Percentiles rank a stretch among this genome's conserved stretches.
These are phyloP conservation scores for Capsella bursapastoris DNA, from an alignment of 345 rosid species.

Conservation along the genomic window DNA sequence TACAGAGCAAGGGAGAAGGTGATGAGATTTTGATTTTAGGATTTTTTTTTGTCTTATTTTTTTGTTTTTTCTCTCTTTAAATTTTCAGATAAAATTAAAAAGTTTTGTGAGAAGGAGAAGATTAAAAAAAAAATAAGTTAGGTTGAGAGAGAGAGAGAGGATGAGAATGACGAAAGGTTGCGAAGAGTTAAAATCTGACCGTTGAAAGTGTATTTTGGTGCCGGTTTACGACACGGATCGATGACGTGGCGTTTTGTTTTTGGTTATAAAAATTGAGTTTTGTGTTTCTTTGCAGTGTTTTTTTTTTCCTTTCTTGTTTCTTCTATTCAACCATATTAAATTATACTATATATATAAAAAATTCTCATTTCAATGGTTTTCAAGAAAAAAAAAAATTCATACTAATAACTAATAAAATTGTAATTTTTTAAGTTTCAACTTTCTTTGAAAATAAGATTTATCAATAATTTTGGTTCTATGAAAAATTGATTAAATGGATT, in stretches of 20 bases:
- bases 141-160: slow-evolving; percentile 31
- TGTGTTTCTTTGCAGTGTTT: slow-evolving; percentile 43
- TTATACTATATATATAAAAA: neutral
- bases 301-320: neutral
- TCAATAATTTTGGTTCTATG: too few species aligned
- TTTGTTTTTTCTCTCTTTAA: neutral
- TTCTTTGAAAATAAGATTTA: too few species aligned
- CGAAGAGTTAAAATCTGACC: slow-evolving; percentile 37
- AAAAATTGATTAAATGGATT: too few species aligned
- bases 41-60: neutral
- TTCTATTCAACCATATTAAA: neutral
- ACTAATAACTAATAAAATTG: too few species aligned
- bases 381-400: too few species aligned
- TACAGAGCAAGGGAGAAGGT: slow-evolving; percentile 19
- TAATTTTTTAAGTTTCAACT: too few species aligned
- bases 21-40: slow-evolving; percentile 40
- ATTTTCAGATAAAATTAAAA: slow-evolving; percentile 18
- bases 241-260: slow-evolving; percentile 34
- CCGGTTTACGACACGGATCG: slow-evolving; percentile 40
- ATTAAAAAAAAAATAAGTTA: slow-evolving; percentile 22
- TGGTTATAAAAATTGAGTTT: slow-evolving; percentile 23
- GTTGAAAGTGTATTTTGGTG: slow-evolving; percentile 39
- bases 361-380: neutral
- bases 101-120: slow-evolving; percentile 9
- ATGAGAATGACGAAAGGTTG: slow-evolving; percentile 26